Conservation (phyloP, 192 early-diverging fungal genomes). For the Podila horticola region DNA sequence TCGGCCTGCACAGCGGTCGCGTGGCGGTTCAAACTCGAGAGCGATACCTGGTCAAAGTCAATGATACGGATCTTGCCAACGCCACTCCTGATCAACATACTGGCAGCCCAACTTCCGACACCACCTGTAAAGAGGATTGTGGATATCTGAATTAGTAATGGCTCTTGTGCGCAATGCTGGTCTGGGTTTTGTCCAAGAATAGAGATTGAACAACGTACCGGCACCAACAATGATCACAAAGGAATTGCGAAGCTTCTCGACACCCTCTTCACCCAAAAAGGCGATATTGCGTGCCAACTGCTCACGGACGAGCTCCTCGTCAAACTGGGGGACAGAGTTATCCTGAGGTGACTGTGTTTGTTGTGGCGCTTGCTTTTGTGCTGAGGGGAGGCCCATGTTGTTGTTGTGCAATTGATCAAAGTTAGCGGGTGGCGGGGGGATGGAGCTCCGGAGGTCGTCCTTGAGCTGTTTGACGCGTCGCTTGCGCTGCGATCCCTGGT, state of each 20-base stretch:
- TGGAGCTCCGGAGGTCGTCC: constrained; percentile 57
- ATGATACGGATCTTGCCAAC: constrained; percentile 88
- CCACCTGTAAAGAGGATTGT: constrained; percentile 62
- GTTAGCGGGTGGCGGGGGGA: constrained; percentile 48
- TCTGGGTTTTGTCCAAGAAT: not conserved
- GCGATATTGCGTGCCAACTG: constrained; percentile 89
- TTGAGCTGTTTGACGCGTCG: constrained; percentile 63
- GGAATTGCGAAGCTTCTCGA: constrained; percentile 74
- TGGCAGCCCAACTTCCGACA: constrained; percentile 90
- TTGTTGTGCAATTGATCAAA: not conserved
- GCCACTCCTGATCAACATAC: constrained; percentile 92
- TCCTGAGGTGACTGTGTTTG: not conserved
- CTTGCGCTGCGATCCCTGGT: constrained; percentile 59
- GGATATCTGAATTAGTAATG: not conserved
- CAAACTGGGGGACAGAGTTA: constrained; percentile 18
- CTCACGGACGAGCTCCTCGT: constrained; percentile 82
- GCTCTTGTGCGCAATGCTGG: not conserved
- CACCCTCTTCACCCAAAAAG: constrained; percentile 88
- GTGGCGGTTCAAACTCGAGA: constrained; percentile 94
- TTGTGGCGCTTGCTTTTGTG: not conserved
- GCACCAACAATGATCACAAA: constrained; percentile 96
- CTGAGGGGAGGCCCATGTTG: not conserved
- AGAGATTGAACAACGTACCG: constrained; percentile 43
- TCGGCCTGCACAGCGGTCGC: constrained; percentile 91
- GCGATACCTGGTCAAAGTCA: constrained; percentile 97